phyloP scores from a whole-genome alignment of 306 rosid genomes.

The Prunus mume region DNA sequence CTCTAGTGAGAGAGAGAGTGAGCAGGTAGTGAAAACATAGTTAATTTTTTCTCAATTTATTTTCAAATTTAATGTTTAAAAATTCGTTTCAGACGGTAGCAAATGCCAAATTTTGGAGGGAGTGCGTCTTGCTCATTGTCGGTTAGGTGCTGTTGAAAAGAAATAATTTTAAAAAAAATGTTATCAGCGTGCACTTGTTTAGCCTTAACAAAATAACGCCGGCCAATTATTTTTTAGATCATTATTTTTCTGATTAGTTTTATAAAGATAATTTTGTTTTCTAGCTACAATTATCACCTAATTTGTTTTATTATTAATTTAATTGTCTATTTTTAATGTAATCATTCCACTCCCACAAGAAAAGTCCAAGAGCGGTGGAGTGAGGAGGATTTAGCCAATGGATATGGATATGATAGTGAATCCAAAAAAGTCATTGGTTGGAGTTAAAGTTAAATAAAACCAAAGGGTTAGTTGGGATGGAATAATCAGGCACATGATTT shows the following conservation, averaged over 20 bases:
- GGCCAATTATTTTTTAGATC: no score
- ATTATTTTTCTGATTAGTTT: no score
- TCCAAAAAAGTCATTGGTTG: background rate
- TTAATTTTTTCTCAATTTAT: background rate
- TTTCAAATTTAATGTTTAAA: background rate
- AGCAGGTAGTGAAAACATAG: background rate
- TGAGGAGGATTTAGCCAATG: background rate
- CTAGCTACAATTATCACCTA: background rate
- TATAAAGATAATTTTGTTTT: background rate
- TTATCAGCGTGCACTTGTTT: no score
- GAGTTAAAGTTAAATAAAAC: no score
- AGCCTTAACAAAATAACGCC: no score
- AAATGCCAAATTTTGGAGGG: conserved; percentile 11
- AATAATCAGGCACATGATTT: no score
- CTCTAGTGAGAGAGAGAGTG: background rate
- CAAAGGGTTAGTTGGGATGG: no score
- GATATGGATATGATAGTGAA: background rate
- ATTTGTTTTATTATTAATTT: background rate
- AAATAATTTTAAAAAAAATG: background rate
- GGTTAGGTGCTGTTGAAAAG: background rate
- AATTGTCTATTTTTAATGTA: background rate
- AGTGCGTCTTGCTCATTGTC: conserved; percentile 2
- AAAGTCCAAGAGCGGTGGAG: background rate
- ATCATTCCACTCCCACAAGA: background rate
- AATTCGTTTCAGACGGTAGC: conserved; percentile 17